These are phyloP conservation scores for Lachnellula willkommii DNA, from an alignment of 2,329 filamentous ascomycete species.

Conservation along the genomic window DNA sequence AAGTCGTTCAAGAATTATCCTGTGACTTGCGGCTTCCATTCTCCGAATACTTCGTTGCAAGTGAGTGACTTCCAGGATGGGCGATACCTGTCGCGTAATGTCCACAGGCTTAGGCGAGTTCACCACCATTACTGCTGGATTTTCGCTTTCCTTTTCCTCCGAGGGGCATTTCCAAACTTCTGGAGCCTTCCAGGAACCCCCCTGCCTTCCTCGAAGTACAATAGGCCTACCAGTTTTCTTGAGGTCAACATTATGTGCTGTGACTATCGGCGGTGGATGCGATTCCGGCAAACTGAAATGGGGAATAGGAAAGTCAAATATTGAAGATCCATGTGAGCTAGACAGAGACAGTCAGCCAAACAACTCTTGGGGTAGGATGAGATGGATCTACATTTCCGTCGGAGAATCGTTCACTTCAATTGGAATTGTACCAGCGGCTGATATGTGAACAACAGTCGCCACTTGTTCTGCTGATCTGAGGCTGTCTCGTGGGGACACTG, in stretches of 20 bases:
- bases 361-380: too few relatives aligned
- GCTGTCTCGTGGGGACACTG: conserved; percentile 31
- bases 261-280: not conserved
- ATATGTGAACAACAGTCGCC: conserved; percentile 37
- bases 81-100: not conserved
- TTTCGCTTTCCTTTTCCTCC: not conserved
- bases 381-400: conserved; percentile 11
- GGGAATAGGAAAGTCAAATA: conserved; percentile 23
- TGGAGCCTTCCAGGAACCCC: conserved; percentile 21
- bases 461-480: conserved; percentile 31
- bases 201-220: not conserved
- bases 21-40: conserved; percentile 49
- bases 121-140: not conserved
- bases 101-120: not conserved
- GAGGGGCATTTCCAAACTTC: conserved; percentile 18
- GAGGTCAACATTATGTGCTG: not conserved
- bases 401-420: conserved; percentile 16
- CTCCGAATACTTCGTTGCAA: conserved; percentile 50
- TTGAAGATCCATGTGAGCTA: conserved; percentile 12
- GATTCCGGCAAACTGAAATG: conserved; percentile 2
- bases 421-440: conserved; percentile 17
- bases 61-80: conserved; percentile 24
- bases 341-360: conserved; percentile 2
- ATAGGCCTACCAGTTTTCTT: not conserved
- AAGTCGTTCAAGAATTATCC: conserved; percentile 49